Evolutionary conservation across 352 stramenopile species (phyloP), one percentile per base, ranked within the genome.

Genomic region (Halophytophthora polymorphica): DNA sequence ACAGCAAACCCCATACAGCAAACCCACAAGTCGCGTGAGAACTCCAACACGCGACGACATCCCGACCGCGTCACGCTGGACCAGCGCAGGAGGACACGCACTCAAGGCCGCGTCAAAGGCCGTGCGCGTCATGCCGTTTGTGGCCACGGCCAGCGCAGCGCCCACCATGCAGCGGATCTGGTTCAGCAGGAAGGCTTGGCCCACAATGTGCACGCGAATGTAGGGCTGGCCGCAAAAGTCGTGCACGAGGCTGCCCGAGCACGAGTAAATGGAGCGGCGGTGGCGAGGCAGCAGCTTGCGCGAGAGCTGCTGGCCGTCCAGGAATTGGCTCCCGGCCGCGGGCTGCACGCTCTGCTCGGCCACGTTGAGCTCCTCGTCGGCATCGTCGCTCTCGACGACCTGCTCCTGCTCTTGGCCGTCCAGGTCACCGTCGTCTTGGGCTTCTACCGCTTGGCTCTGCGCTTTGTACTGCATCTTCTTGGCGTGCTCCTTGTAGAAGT

Each of bases 121-220:
- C 31, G 66, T 70, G 14, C 55, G 52, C 2, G 81, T 73, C 54
- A 96, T 78, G 37, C 74, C 71, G 25, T 88, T 88, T 2, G 74
- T 93, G 0, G 82, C 83, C 14, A 96, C 81, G 22, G 81, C 83
- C 8, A 97, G 46, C 7, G 88, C 89, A 11, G 75, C 88, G 23
- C 88, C 88, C 21, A 97, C 65, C 87, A 97, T 96, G 40, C 86
- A 91, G 8, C 89, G 86, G 44, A 97, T 96, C 69, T 97, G 88
- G 56, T 96, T 92, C 28, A 93, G 66, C 39, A 96, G 51, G 53
- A 96, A 96, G 14, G 84, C 83, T 33, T 92, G 79, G 21, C 80
- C 86, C 4, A 86, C 77, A 21, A 96, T 84, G 45, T 84, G 79
- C 21, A 96, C 69, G 12, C 81, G 77, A 33, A 96, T n/a, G 49